A percentile compares a stretch with the other conserved stretches of the same genome.
These are phyloP conservation scores for Pseudoperonospora humuli DNA, from an alignment of 352 stramenopile genomes.

Conservation along the genomic window DNA sequence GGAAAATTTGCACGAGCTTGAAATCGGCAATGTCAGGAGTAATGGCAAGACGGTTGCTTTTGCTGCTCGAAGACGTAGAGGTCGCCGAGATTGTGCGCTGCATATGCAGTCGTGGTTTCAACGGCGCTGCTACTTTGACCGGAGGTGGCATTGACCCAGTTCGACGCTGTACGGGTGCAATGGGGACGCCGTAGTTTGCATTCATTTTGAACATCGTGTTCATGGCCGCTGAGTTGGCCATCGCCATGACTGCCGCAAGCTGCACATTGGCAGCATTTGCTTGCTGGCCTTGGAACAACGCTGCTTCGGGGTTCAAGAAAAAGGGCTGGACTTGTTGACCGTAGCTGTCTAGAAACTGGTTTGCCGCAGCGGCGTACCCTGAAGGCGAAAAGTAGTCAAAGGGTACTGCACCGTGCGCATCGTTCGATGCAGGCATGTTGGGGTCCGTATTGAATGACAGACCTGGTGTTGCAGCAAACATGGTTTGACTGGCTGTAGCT, in stretches of 20 bases:
- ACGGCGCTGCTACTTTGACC: constrained; percentile 21
- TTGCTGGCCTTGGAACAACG: constrained; percentile 21
- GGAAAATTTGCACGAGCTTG: constrained; percentile 83
- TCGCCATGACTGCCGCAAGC: constrained; percentile 36
- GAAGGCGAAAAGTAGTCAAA: constrained; percentile 62
- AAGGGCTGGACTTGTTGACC: constrained; percentile 31
- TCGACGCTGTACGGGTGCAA: constrained; percentile 34
- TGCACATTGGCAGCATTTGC: constrained; percentile 25
- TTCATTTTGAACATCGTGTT: constrained; percentile 53
- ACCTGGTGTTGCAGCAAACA: constrained; percentile 19
- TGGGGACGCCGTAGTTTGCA: constrained; percentile 39
- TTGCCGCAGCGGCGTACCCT: constrained; percentile 26
- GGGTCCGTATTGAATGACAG: not conserved
- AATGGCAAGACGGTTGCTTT: constrained; percentile 49
- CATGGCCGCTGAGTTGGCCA: constrained; percentile 51
- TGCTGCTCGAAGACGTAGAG: constrained; percentile 10
- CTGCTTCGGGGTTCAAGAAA: constrained; percentile 37
- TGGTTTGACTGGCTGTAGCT: constrained; percentile 10
- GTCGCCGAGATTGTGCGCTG: constrained; percentile 16
- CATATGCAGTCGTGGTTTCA: constrained; percentile 38
- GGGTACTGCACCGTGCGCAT: constrained; percentile 2
- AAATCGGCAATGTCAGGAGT: constrained; percentile 76
- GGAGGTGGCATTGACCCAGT: constrained; percentile 18
- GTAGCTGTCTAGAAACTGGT: constrained; percentile 28
- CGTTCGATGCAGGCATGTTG: not conserved